phyloP scores from a whole-genome alignment of 768 basidiomycete species.

The Cystobasidium tubakii region DNA sequence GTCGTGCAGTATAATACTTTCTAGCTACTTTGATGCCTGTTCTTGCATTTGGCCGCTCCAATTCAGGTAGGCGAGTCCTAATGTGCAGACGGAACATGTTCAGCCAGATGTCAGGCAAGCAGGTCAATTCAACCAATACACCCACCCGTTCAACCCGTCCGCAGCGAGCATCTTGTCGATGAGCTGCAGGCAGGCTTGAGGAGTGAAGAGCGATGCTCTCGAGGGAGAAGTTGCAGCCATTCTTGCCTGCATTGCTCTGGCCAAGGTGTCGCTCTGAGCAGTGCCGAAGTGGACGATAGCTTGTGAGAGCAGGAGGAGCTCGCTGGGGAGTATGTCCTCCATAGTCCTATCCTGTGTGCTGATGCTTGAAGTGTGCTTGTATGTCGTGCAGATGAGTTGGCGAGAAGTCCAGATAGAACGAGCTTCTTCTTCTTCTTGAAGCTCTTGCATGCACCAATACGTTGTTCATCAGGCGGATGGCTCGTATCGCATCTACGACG shows the following conservation, averaged over 20 bases:
- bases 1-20: not conserved
- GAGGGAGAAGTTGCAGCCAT: not conserved
- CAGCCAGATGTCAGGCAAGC: no score
- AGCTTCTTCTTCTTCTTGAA: no score
- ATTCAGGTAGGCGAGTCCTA: not conserved
- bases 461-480: no score
- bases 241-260: not conserved
- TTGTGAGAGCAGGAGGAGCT: not conserved
- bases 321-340: not conserved
- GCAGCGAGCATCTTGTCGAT: not conserved
- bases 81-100: no score
- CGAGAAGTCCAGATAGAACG: no score
- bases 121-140: no score
- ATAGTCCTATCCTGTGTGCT: not conserved
- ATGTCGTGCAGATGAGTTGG: not conserved
- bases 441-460: no score
- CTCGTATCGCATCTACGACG: no score
- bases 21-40: not conserved
- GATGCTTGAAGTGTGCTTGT: not conserved
- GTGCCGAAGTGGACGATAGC: not conserved
- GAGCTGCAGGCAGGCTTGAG: not conserved
- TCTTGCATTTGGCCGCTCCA: not conserved
- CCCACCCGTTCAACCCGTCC: not conserved
- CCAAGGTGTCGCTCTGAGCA: not conserved
- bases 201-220: not conserved